Evolutionary conservation across 306 rosid genomes (phyloP), one percentile per base, ranked within the genome.

Genomic region (Aeschynomene evenia): DNA sequence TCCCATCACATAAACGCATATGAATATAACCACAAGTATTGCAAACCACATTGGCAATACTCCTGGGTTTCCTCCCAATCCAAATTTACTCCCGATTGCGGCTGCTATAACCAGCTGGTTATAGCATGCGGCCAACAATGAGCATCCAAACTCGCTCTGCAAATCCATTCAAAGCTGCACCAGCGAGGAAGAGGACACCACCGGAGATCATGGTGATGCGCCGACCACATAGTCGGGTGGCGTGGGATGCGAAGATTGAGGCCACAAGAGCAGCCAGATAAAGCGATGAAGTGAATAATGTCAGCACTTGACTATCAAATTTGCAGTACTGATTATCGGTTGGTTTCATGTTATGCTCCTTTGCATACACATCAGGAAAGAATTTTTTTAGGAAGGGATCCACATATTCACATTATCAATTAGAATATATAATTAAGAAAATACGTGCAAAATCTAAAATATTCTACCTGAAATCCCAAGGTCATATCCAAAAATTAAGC

Each of bases 251-350:
- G 0, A 4, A 12, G 2, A 87, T 0, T 3, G 82, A 85, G 0
- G 88, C 64, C 4, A 76, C 13, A 0, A 87, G 69, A 63, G 85
- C 93, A 3, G 93, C 89, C 19, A 85, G 2, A 31, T 87, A 87
- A 0, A 87, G 70, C 1, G 93, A 87, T 0, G 90, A 87, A 3
- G 93, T 83, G 49, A 87, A 87, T 19, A 83, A 29, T 0, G 87
- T 83, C 23, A 83, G 15, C 3, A n/a, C 26, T 18, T 81, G 73
- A 18, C 77, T 79, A 24, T 85, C 67, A 21, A 78, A 87, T 68
- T 79, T 87, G 7, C 86, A 87, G 31, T 85, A 85, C 29, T 83
- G 86, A 21, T 55, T 52, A n/a, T 67, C 79, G 0, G 85, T 73
- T 0, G 77, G 70, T 20, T 40, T 66, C 0, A 45, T 43, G 0